A percentile compares a stretch with the other conserved stretches of the same genome.
Conservation (phyloP, 768 basidiomycete species). For the Kwoniella heveanensis region DNA sequence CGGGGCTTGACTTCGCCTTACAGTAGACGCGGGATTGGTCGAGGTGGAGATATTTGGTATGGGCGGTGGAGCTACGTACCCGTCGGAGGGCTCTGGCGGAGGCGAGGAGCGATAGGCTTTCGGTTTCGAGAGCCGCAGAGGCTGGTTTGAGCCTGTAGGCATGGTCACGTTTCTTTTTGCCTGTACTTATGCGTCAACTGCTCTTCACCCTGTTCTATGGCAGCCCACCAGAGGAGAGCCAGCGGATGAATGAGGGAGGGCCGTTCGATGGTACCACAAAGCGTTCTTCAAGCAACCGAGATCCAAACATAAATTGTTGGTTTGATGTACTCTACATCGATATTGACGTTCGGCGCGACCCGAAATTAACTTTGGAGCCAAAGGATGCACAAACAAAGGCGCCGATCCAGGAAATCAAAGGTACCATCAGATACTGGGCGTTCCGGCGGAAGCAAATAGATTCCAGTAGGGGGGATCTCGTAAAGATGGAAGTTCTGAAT, state of each 20-base stretch:
- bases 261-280: no score
- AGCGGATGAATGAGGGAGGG: no score
- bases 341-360: background rate
- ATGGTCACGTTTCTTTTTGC: background rate
- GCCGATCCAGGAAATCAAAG: background rate
- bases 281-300: no score
- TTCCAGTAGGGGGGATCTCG: background rate
- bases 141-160: background rate
- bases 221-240: no score
- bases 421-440: background rate
- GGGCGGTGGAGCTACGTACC: background rate
- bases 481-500: background rate
- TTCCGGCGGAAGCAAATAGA: background rate
- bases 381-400: background rate
- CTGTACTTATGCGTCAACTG: background rate
- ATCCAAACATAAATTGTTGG: no score
- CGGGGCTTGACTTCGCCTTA: background rate
- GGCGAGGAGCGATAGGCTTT: background rate
- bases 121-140: background rate
- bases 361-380: background rate
- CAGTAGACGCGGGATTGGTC: background rate
- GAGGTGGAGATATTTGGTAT: background rate
- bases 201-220: no score
- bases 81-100: background rate
- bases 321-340: no score